Evolutionary conservation across 805 yeast species (phyloP).

Genomic region (Komagataella mondaviorum): DNA sequence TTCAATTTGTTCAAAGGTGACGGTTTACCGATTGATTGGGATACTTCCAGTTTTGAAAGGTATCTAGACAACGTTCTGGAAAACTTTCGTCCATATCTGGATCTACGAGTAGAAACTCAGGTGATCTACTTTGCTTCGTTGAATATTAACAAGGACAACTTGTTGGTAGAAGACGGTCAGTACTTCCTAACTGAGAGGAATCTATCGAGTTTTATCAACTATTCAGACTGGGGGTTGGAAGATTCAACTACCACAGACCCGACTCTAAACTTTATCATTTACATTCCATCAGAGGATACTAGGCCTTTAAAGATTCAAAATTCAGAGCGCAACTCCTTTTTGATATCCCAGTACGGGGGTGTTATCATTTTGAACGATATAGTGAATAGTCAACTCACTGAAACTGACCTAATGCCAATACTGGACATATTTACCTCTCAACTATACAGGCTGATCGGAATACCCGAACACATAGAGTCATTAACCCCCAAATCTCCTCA

Average conservation of each 20-base stretch:
- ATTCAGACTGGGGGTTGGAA: conserved; percentile 68
- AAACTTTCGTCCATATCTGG: conserved; percentile 39
- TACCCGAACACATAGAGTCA: conserved; percentile 23
- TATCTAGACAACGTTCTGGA: conserved; percentile 21
- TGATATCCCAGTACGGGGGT: conserved; percentile 91
- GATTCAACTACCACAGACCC: conserved; percentile 41
- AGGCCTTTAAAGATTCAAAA: conserved; percentile 36
- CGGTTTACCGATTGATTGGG: conserved; percentile 61
- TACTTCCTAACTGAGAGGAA: conserved; percentile 31
- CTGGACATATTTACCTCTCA: conserved; percentile 66
- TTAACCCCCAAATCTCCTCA: conserved; percentile 37
- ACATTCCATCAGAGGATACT: conserved; percentile 38
- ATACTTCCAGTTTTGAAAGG: conserved; percentile 40
- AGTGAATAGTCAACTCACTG: conserved; percentile 19
- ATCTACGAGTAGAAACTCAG: conserved; percentile 70
- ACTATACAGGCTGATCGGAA: conserved; percentile 58
- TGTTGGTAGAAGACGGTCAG: conserved; percentile 12
- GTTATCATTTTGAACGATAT: conserved; percentile 34
- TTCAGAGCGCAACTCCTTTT: conserved; percentile 39
- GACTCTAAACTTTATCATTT: conserved; percentile 54
- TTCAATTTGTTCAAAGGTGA: conserved; percentile 27
- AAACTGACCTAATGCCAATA: conserved; percentile 36
- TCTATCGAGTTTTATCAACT: conserved; percentile 67
- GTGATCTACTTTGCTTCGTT: conserved; percentile 53
- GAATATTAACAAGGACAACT: conserved; percentile 12